Base-by-base conservation (phyloP, 2,329 filamentous ascomycete species). In the Fusarium sp. region DNA sequence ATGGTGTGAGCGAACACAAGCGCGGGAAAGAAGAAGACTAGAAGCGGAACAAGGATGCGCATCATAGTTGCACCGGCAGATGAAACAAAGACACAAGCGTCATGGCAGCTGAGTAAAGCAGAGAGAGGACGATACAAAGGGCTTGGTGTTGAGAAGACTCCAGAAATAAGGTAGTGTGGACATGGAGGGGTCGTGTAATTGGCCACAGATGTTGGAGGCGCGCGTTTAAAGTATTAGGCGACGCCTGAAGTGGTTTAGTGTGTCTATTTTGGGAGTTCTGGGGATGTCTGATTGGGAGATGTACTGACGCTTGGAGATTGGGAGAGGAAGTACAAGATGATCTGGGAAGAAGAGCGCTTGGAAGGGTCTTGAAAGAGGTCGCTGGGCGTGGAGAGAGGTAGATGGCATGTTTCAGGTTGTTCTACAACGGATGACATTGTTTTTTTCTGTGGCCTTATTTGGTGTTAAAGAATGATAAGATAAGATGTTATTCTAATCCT, bases 141-240 rank as follows among this genome's bases (percentile, higher is more conserved):
- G 18, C 25, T 59, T 73, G 72, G 65, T 75, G 74, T 76, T 76
- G 67, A 70, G 52, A 27, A 13, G 55, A 53, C 35, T 42, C 57
- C 39, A 38, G 52, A 59, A 68, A 53, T 56, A 35, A 50, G 47
- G 47, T 50, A 60, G 47, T 49, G 68, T 72, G 72, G 73, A 46
- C 39, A 59, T 25, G 39, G 35, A 33, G 29, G 50, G n/a, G 57
- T 20, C 46, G 22, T 53, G 33, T 54, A 58, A 77, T 77, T 75
- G 75, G 71, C 59, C 14, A 31, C 38, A 29, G 38, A 7, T 17
- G 29, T 38, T 73, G 50, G 68, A 77, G 70, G 74, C 75, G 75
- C 75, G 75, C 75, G 75, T 77, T 53, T 75, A 77, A 74, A 46
- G 63, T 55, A 67, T 76, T 70, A 70, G 62, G 70, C 73, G 75